Base-by-base conservation (phyloP, 305 asterid genomes). In the Ilex paraguariensis region DNA sequence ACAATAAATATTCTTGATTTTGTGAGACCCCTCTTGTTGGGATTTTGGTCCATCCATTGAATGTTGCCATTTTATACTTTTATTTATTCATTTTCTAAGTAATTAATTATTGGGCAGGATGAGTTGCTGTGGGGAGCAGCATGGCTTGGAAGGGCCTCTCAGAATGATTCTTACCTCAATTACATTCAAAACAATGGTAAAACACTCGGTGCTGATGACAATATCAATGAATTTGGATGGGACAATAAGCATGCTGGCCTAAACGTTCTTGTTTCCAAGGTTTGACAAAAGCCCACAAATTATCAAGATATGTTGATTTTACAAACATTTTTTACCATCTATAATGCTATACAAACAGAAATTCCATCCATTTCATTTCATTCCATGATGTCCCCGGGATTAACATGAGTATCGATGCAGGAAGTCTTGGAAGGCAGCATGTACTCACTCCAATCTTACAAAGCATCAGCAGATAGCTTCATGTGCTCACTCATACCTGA, bases 91-190 rank as follows among this genome's bases (percentile, higher is more conserved):
- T 21, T 21, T 21, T 21, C 28, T 21, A 21, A 21, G 28, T 21
- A 21, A 21, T 21, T 21, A 21, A 21, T 21, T 21, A 21, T 21
- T 21, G 28, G 62, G 59, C 77, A 89, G 98, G 97, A 92, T 76
- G 97, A 92, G 50, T 78, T 92, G 84, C 77, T 92, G 60, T 92
- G 98, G 98, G 97, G 91, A 64, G 96, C 97, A 66, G 96, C 95
- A 50, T 92, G 97, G 98, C 77, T 92, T 13, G 73, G 96, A 31
- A 87, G 91, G 71, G 97, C 98, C 13, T 68, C 98, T 7, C 80
- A 79, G 17, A 75, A 75, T 61, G 86, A 82, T 57, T 77, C 84
- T 53, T 89, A 92, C 73, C 90, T 87, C 33, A 65, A 65, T 67
- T 92, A 92, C 87, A 62, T 92, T 62, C 88, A 92, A 67, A 68